Conservation (phyloP, 352 stramenopile species). For the Elongisporangium prolatum region DNA sequence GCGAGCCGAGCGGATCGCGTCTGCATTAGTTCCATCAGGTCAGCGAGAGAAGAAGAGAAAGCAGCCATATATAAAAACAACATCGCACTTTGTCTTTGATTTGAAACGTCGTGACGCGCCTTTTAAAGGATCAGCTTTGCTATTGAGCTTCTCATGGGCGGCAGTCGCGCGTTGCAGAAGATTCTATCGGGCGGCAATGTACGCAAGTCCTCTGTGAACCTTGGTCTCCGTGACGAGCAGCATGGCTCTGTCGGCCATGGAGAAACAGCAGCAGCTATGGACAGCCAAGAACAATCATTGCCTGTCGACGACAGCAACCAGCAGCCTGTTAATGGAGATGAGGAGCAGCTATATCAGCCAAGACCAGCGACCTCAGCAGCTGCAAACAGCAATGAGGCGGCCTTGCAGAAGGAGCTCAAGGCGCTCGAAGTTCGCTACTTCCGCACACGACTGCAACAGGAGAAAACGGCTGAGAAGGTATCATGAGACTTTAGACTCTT, state of each 20-base stretch:
- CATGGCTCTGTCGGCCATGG: background rate
- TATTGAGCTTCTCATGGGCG: background rate
- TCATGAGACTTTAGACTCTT: too few species aligned
- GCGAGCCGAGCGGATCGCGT: background rate
- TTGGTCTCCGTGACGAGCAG: background rate
- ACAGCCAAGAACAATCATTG: background rate
- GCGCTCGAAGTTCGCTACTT: slow-evolving; percentile 75
- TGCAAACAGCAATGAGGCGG: slow-evolving; percentile 11
- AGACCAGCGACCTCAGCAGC: background rate
- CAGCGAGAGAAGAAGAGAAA: background rate
- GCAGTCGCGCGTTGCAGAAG: background rate
- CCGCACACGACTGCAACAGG: slow-evolving; percentile 59
- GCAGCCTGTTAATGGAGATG: slow-evolving; percentile 15
- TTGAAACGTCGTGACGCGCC: background rate
- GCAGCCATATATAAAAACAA: background rate
- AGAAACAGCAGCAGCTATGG: background rate
- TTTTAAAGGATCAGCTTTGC: background rate
- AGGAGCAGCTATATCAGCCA: slow-evolving; percentile 12
- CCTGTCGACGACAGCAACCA: slow-evolving; percentile 9
- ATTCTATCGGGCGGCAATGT: background rate
- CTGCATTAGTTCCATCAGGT: background rate
- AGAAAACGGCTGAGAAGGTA: slow-evolving; percentile 68
- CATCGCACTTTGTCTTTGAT: background rate
- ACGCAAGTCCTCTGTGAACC: background rate
- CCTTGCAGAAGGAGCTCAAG: slow-evolving; percentile 67